These are phyloP conservation scores for Suhomyces faveliae DNA, from an alignment of 805 yeast genomes.

Conservation along the genomic window DNA sequence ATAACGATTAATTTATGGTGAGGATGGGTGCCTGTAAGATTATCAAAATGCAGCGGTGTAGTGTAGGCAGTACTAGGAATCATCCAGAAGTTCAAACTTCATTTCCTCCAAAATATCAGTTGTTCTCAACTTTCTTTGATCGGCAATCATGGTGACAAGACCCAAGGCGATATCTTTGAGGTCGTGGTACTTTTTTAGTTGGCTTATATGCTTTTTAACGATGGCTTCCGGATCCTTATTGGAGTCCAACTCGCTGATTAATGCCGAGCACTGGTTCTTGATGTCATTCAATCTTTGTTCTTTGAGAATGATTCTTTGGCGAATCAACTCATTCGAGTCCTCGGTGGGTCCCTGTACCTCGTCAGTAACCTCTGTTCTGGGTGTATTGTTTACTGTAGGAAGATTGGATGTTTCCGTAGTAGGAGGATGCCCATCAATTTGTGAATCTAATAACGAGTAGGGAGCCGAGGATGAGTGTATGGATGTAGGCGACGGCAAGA, in stretches of 20 bases:
- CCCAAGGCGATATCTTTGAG: conserved; percentile 60
- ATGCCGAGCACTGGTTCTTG: conserved; percentile 30
- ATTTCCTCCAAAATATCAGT: conserved; percentile 53
- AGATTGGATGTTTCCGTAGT: not conserved
- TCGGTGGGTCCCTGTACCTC: not conserved
- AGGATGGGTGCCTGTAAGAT: not conserved
- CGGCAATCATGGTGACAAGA: conserved; percentile 58
- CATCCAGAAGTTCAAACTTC: conserved; percentile 28
- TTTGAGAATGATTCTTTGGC: conserved; percentile 8
- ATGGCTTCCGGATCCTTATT: conserved; percentile 42
- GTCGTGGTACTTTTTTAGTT: conserved; percentile 59
- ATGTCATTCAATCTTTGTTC: conserved; percentile 27
- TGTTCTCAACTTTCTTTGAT: conserved; percentile 48
- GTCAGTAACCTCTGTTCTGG: conserved; percentile 3
- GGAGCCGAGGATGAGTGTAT: not conserved
- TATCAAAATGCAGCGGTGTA: not conserved
- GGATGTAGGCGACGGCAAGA: conserved; percentile 1
- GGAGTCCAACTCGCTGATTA: conserved; percentile 31
- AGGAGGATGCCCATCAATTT: not conserved
- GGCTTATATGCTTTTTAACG: conserved; percentile 50
- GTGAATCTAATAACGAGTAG: not conserved
- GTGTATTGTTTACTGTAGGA: conserved; percentile 9
- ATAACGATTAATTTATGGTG: not conserved
- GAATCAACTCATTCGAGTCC: conserved; percentile 6
- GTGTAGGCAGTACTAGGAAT: not conserved